These are phyloP conservation scores for Psophocarpus tetragonolobus DNA, from an alignment of 306 rosid genomes.

Conservation along the genomic window DNA sequence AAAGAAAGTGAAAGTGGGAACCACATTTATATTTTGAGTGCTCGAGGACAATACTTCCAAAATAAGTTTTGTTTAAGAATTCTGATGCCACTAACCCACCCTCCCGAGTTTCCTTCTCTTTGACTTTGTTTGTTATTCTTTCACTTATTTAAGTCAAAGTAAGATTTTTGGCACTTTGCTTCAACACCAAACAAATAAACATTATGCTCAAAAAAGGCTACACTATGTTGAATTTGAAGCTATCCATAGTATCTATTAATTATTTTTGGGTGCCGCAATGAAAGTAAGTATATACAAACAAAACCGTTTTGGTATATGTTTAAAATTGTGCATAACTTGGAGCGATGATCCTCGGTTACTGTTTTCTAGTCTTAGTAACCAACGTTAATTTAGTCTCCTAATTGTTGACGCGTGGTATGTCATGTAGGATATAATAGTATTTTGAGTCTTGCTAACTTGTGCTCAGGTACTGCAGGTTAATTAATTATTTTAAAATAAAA, in stretches of 20 bases:
- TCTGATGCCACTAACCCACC: constrained; percentile 23
- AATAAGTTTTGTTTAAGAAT: constrained; percentile 38
- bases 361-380: not conserved
- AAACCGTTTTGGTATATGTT: not conserved
- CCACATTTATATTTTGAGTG: constrained; percentile 60
- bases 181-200: constrained; percentile 27
- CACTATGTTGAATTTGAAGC: constrained; percentile 19
- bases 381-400: constrained; percentile 2
- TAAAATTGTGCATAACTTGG: constrained; percentile 15
- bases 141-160: constrained; percentile 31
- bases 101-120: constrained; percentile 7
- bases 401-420: constrained; percentile 3
- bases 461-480: not conserved
- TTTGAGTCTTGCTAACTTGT: not conserved
- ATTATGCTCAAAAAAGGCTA: not conserved
- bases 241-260: not conserved
- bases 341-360: constrained; percentile 20
- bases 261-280: not conserved
- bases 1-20: constrained; percentile 44
- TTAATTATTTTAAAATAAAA: not conserved
- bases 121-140: constrained; percentile 25
- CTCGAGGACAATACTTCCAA: constrained; percentile 85
- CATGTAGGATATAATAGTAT: not conserved
- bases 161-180: constrained; percentile 28
- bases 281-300: not conserved